Evolutionary conservation across 306 rosid genomes (phyloP).

Genomic region (Echinosophora koreensis): DNA sequence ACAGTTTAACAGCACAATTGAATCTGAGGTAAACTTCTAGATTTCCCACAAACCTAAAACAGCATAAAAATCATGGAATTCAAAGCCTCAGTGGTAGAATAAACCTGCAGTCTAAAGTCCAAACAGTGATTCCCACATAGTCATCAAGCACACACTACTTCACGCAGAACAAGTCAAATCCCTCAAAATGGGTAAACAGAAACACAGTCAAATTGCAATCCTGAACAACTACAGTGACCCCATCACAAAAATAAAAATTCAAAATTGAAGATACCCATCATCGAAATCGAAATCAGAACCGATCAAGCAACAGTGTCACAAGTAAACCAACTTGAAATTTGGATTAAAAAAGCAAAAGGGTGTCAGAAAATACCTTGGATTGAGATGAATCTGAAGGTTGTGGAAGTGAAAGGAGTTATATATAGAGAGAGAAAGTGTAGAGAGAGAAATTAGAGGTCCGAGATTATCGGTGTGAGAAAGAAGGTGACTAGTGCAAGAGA

Average conservation of each 20-base stretch:
- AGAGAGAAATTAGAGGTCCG: conserved; percentile 47
- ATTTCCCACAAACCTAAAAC: conserved; percentile 23
- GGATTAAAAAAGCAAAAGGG: conserved; percentile 41
- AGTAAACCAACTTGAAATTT: conserved; percentile 37
- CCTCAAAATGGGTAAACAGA: conserved; percentile 41
- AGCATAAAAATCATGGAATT: not conserved
- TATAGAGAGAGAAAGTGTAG: conserved; percentile 37
- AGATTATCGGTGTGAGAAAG: conserved; percentile 61
- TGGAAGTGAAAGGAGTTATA: conserved; percentile 36
- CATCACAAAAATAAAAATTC: conserved; percentile 2
- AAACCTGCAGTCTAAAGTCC: conserved; percentile 15
- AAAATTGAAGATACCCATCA: conserved; percentile 33
- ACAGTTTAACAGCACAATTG: conserved; percentile 36
- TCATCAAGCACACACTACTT: conserved; percentile 45
- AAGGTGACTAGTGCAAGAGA: conserved; percentile 36
- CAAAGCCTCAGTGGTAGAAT: not conserved
- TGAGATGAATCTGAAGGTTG: conserved; percentile 41
- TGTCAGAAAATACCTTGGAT: conserved; percentile 41
- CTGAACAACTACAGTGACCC: conserved; percentile 40
- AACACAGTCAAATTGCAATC: conserved; percentile 38
- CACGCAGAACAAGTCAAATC: conserved; percentile 49
- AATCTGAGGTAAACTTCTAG: conserved; percentile 25
- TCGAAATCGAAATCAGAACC: conserved; percentile 26
- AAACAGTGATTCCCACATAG: conserved; percentile 34
- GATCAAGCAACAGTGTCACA: conserved; percentile 39